phyloP scores from a whole-genome alignment of 495 filamentous ascomycete genomes.

The Bathelium albidoporum region DNA sequence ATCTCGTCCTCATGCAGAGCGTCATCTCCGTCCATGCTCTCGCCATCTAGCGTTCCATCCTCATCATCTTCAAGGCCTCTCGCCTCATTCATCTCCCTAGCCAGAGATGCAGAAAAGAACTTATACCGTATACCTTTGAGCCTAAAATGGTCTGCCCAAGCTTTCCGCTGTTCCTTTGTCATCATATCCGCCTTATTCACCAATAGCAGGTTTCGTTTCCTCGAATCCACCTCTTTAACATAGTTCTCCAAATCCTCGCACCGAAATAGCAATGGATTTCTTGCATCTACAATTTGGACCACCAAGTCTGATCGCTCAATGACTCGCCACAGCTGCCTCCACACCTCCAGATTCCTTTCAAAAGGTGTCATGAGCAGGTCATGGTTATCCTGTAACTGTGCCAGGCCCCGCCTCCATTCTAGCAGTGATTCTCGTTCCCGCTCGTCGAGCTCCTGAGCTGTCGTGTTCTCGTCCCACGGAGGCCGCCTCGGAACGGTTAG shows the following conservation, averaged over 20 bases:
- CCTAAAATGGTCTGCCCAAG: slow-evolving; percentile 85
- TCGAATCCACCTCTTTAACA: slow-evolving; percentile 79
- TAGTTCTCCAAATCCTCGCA: slow-evolving; percentile 90
- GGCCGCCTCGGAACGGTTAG: slow-evolving; percentile 88
- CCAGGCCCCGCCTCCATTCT: slow-evolving; percentile 81
- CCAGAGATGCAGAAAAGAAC: slow-evolving; percentile 91
- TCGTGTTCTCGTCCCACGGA: slow-evolving; percentile 76
- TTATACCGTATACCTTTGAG: slow-evolving; percentile 70
- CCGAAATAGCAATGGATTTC: slow-evolving; percentile 88
- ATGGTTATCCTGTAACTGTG: slow-evolving; percentile 82
- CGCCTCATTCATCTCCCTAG: slow-evolving; percentile 77
- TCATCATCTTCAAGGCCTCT: slow-evolving; percentile 39
- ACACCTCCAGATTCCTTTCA: slow-evolving; percentile 95
- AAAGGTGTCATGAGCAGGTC: slow-evolving; percentile 98
- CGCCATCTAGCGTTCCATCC: slow-evolving; percentile 23
- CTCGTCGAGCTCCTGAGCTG: slow-evolving; percentile 65
- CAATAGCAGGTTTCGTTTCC: slow-evolving; percentile 83
- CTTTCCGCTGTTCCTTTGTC: slow-evolving; percentile 70
- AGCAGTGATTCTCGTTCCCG: slow-evolving; percentile 73
- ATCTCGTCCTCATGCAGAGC: slow-evolving; percentile 20
- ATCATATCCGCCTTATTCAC: slow-evolving; percentile 99
- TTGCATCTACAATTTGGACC: slow-evolving; percentile 96
- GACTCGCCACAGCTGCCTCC: slow-evolving; percentile 96
- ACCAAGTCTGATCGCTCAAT: slow-evolving; percentile 94
- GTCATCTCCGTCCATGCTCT: slow-evolving; percentile 20